Conservation (phyloP, 2,329 filamentous ascomycete genomes). For the Claviceps monticola region DNA sequence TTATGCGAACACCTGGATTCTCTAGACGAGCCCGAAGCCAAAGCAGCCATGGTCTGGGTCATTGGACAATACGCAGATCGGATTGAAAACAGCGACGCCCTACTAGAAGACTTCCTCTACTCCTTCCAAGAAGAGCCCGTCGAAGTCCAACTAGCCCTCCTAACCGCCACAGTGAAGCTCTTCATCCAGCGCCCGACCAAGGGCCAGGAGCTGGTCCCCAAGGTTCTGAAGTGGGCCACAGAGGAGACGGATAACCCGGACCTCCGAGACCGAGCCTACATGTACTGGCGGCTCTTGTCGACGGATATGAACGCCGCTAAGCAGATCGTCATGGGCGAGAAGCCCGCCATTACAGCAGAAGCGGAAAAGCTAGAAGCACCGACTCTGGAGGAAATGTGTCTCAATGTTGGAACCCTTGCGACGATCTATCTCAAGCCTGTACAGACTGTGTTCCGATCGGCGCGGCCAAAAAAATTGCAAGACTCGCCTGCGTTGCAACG, state of each 20-base stretch:
- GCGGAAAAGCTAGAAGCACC: conserved; percentile 83
- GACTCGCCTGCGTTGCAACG: conserved; percentile 80
- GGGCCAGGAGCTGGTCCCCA: conserved; percentile 82
- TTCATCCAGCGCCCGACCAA: conserved; percentile 96
- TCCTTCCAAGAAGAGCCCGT: conserved; percentile 89
- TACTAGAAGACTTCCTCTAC: conserved; percentile 90
- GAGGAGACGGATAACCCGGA: conserved; percentile 99
- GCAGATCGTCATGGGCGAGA: conserved; percentile 89
- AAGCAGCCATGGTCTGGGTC: conserved; percentile 98
- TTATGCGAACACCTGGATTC: conserved; percentile 94
- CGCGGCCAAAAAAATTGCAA: conserved; percentile 62
- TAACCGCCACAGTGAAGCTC: conserved; percentile 93
- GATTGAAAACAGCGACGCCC: conserved; percentile 89
- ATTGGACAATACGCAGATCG: conserved; percentile 96
- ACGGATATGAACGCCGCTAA: conserved; percentile 81
- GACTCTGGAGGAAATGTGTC: conserved; percentile 92
- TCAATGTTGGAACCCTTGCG: conserved; percentile 88
- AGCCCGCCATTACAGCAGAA: conserved; percentile 91
- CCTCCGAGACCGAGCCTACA: conserved; percentile 87
- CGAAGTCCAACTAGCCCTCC: conserved; percentile 84
- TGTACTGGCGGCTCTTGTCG: conserved; percentile 96
- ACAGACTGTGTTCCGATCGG: conserved; percentile 87
- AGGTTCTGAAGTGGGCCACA: conserved; percentile 94
- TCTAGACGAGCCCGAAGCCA: conserved; percentile 91
- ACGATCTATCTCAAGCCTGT: conserved; percentile 98